Percentiles rank a stretch among this genome's conserved stretches.
phyloP scores from a whole-genome alignment of 768 basidiomycete genomes.

The Pisolithus orientalis region DNA sequence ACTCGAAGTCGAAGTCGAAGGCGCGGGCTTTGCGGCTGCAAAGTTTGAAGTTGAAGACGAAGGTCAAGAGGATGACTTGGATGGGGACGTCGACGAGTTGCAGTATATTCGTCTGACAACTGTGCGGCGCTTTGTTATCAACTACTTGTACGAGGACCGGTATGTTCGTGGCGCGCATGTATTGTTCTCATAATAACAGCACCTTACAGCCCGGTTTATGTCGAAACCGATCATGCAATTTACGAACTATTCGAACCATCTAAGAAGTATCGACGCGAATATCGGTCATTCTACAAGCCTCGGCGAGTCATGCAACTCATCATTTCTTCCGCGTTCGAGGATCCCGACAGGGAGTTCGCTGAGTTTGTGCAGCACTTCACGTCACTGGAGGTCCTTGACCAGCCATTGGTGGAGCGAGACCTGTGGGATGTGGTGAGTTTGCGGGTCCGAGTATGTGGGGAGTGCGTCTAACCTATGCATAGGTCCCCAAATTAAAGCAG shows the following conservation, averaged over 20 bases:
- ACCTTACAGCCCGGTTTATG: slow-evolving; percentile 48
- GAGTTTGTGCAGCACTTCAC: slow-evolving; percentile 33
- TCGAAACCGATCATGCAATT: slow-evolving; percentile 60
- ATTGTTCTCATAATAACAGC: background rate
- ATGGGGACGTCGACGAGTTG: slow-evolving; percentile 23
- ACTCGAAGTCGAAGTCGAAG: slow-evolving; percentile 38
- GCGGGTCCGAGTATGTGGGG: background rate
- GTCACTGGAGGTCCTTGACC: slow-evolving; percentile 10
- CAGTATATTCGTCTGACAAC: slow-evolving; percentile 42
- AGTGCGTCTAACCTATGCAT: background rate
- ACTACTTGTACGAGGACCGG: slow-evolving; percentile 47
- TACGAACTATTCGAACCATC: slow-evolving; percentile 52
- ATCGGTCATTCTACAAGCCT: slow-evolving; percentile 44
- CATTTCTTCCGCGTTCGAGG: slow-evolving; percentile 20
- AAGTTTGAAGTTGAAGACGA: slow-evolving; percentile 51
- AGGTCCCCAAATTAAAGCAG: slow-evolving; percentile 16
- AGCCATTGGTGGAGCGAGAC: slow-evolving; percentile 16
- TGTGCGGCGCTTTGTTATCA: slow-evolving; percentile 43
- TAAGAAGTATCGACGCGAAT: slow-evolving; percentile 34
- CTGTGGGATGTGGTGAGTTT: slow-evolving; percentile 23
- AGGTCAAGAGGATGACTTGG: slow-evolving; percentile 48
- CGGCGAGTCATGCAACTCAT: slow-evolving; percentile 48
- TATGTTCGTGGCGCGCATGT: slow-evolving; percentile 28
- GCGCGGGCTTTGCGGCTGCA: slow-evolving; percentile 47
- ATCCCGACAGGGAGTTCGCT: slow-evolving; percentile 24